phyloP scores from a whole-genome alignment of 2,329 filamentous ascomycete species.

The Scytalidium sp. region DNA sequence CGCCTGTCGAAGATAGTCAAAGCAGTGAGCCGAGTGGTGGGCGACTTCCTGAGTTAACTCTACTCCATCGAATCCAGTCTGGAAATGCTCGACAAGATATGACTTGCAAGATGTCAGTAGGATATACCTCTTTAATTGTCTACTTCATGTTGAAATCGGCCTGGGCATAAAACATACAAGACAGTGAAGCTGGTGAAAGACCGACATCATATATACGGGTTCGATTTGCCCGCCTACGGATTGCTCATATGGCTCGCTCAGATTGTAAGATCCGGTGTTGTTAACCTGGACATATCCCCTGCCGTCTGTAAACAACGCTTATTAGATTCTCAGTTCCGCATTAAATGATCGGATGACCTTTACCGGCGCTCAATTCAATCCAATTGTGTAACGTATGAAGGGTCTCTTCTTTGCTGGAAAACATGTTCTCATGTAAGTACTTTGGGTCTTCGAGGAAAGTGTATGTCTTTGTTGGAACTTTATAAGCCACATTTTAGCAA shows the following conservation, averaged over 20 bases:
- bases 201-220: slow-evolving; percentile 11
- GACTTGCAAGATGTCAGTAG: slow-evolving; percentile 4
- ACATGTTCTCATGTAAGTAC: slow-evolving; percentile 12
- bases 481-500: not conserved
- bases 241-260: slow-evolving; percentile 6
- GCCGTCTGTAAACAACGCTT: slow-evolving; percentile 5
- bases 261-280: slow-evolving; percentile 1
- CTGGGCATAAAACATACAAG: slow-evolving; percentile 1
- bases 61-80: slow-evolving; percentile 3
- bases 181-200: slow-evolving; percentile 16
- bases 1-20: slow-evolving; percentile 13
- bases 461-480: slow-evolving; percentile 6
- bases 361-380: slow-evolving; percentile 12
- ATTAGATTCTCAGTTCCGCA: not conserved
- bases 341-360: not conserved
- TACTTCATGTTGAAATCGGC: not conserved
- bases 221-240: not conserved
- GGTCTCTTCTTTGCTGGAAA: slow-evolving; percentile 2
- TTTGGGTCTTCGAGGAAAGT: slow-evolving; percentile 7
- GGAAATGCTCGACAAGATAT: slow-evolving; percentile 6
- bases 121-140: not conserved
- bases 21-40: slow-evolving; percentile 8
- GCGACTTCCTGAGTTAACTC: slow-evolving; percentile 7
- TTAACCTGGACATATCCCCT: slow-evolving; percentile 11
- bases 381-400: slow-evolving; percentile 12